Conservation (phyloP, 2,329 filamentous ascomycete species). For the Harringtonia aguacate region DNA sequence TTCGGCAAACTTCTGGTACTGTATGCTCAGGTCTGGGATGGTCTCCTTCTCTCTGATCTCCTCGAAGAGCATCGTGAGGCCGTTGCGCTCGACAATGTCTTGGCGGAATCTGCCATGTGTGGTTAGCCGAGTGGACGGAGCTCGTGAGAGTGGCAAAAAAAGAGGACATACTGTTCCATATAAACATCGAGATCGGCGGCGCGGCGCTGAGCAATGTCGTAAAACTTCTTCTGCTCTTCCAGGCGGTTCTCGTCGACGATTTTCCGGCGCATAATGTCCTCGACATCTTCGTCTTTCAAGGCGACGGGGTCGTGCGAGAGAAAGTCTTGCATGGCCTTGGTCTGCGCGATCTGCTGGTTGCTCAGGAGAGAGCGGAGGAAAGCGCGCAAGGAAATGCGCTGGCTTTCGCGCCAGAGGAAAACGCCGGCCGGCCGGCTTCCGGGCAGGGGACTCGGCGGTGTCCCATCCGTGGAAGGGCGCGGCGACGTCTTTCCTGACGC, state of each 20-base stretch:
- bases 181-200: slow-evolving; percentile 92
- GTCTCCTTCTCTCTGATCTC: slow-evolving; percentile 87
- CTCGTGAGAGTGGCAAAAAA: not conserved
- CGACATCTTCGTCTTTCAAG: slow-evolving; percentile 69
- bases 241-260: slow-evolving; percentile 77
- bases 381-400: slow-evolving; percentile 82
- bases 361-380: slow-evolving; percentile 80
- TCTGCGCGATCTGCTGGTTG: slow-evolving; percentile 73
- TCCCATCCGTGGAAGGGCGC: slow-evolving; percentile 32
- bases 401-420: slow-evolving; percentile 71
- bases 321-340: slow-evolving; percentile 77
- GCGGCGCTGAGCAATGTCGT: slow-evolving; percentile 84
- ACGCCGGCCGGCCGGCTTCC: slow-evolving; percentile 21
- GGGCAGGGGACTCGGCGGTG: slow-evolving; percentile 15
- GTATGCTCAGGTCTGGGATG: slow-evolving; percentile 79
- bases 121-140: too few species aligned
- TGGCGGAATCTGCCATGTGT: slow-evolving; percentile 43
- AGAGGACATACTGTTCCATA: slow-evolving; percentile 73
- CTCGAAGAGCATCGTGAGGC: slow-evolving; percentile 81
- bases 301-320: slow-evolving; percentile 62
- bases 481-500: slow-evolving; percentile 28
- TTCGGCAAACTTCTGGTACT: slow-evolving; percentile 97
- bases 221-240: slow-evolving; percentile 88
- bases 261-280: slow-evolving; percentile 72
- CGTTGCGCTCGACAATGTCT: slow-evolving; percentile 62